Conservation (phyloP, 495 filamentous ascomycete genomes). For the Podospora pseudocomata region DNA sequence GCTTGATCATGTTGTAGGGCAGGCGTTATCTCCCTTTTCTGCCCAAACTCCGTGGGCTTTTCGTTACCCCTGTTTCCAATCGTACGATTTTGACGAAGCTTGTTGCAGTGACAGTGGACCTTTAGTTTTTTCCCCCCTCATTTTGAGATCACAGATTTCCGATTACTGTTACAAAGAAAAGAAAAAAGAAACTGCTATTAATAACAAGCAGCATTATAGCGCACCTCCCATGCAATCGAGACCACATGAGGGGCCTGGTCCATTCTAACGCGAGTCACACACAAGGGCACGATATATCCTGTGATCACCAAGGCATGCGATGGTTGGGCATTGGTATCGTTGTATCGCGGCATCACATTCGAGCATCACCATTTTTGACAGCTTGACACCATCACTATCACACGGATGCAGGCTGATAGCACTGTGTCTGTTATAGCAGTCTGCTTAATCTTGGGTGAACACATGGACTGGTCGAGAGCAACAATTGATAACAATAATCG, state of each 20-base stretch:
- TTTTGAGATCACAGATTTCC: not conserved
- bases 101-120: not conserved
- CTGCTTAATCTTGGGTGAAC: not conserved
- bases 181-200: not conserved
- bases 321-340: not conserved
- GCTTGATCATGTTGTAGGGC: too few relatives aligned
- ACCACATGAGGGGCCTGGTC: too few relatives aligned
- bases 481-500: too few relatives aligned
- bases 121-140: not conserved
- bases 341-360: not conserved
- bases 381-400: not conserved
- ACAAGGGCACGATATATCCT: not conserved
- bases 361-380: not conserved
- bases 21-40: not conserved
- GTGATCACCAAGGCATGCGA: not conserved
- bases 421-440: not conserved
- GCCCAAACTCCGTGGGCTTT: not conserved
- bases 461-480: too few relatives aligned
- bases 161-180: not conserved
- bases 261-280: not conserved
- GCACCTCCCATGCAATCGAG: not conserved
- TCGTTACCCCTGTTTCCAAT: not conserved
- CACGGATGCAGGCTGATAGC: not conserved
- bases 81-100: slow-evolving; percentile 4
- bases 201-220: slow-evolving; percentile 3